A percentile compares a stretch with the other conserved stretches of the same genome.
phyloP scores from a whole-genome alignment of 495 filamentous ascomycete species.

The Penicillium parvum region DNA sequence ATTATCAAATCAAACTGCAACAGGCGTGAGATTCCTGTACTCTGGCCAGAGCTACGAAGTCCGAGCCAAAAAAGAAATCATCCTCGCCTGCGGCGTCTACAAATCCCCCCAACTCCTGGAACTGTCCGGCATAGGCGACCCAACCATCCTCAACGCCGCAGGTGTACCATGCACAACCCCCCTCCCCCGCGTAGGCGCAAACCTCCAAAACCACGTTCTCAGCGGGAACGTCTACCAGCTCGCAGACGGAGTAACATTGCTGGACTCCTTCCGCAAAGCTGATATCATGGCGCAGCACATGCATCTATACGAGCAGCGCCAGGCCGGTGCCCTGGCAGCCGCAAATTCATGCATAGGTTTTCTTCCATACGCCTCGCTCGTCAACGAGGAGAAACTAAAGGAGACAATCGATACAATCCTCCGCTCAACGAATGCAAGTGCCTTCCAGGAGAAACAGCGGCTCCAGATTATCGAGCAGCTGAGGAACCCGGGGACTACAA shows the following conservation, averaged over 20 bases:
- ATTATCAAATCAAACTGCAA: background rate
- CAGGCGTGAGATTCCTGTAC: background rate
- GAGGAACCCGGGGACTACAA: background rate
- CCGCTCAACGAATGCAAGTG: background rate
- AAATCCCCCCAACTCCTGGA: slow-evolving; percentile 47
- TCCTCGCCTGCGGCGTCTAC: slow-evolving; percentile 44
- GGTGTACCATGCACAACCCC: slow-evolving; percentile 27
- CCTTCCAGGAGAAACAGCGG: slow-evolving; percentile 4
- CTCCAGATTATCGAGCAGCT: slow-evolving; percentile 2
- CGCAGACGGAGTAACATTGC: background rate
- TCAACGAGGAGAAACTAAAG: background rate
- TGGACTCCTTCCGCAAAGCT: slow-evolving; percentile 1
- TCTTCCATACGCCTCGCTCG: slow-evolving; percentile 1
- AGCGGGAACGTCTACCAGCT: background rate
- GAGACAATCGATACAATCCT: background rate
- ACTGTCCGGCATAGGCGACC: slow-evolving; percentile 46
- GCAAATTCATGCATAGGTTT: slow-evolving; percentile 6
- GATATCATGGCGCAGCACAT: background rate
- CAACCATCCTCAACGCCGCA: slow-evolving; percentile 7
- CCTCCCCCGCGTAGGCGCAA: slow-evolving; percentile 34
- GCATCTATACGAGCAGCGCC: background rate
- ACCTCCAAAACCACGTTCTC: slow-evolving; percentile 35
- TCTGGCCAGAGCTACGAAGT: slow-evolving; percentile 17
- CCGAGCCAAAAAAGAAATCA: slow-evolving; percentile 46
- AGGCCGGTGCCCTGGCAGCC: slow-evolving; percentile 6